Percentiles rank a stretch among this genome's conserved stretches.
Evolutionary conservation across 441 rosid genomes (phyloP).

Genomic region (Aquilaria agallochum): DNA sequence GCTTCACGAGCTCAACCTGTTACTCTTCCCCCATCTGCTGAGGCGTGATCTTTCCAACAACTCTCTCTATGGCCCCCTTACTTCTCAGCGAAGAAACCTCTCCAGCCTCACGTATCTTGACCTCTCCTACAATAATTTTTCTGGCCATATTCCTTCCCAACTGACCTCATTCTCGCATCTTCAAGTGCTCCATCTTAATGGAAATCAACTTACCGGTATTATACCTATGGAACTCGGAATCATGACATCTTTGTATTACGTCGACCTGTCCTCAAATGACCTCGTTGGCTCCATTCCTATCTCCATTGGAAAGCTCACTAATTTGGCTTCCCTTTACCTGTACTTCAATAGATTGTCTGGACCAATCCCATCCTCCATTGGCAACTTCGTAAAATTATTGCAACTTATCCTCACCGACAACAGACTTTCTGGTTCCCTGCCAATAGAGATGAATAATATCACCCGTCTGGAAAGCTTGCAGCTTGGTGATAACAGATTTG

Average conservation of each 20-base stretch:
- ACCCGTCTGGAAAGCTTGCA: too few species aligned
- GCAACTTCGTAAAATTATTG: neutral
- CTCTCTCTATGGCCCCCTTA: neutral
- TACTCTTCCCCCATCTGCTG: neutral
- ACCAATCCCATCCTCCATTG: neutral
- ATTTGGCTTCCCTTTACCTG: neutral
- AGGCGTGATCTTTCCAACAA: too few species aligned
- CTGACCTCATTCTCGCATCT: too few species aligned
- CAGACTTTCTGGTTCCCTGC: too few species aligned
- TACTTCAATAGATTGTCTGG: neutral
- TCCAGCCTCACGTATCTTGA: conserved; percentile 1
- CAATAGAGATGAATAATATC: too few species aligned
- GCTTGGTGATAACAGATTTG: too few species aligned
- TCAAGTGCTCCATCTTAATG: neutral
- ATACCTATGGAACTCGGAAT: too few species aligned
- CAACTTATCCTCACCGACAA: too few species aligned
- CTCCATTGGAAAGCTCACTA: neutral
- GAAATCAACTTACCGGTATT: neutral
- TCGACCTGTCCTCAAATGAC: neutral
- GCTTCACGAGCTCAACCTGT: neutral
- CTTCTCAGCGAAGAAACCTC: neutral
- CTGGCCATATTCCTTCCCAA: neutral
- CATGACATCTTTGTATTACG: neutral
- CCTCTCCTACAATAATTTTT: too few species aligned
- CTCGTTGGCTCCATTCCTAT: conserved; percentile 4